Percentiles rank a stretch among this genome's conserved stretches.
These are phyloP conservation scores for sunflower (Helianthus annuus) DNA, from an alignment of 129 eudicot species.

Conservation along the genomic window DNA sequence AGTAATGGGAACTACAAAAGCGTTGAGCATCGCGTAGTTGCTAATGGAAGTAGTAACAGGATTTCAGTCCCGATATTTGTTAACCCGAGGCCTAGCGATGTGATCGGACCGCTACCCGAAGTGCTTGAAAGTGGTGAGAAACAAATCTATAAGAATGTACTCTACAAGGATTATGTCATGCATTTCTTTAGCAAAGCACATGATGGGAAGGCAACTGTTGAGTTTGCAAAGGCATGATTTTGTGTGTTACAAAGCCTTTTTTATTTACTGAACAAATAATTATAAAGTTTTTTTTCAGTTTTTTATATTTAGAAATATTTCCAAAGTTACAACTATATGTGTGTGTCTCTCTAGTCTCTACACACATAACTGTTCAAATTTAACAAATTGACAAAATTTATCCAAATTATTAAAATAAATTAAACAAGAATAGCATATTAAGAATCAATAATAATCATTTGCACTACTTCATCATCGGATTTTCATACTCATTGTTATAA, in stretches of 20 bases:
- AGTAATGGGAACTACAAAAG: constrained; percentile 60
- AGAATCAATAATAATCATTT: too few species aligned
- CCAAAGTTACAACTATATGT: too few species aligned
- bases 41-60: constrained; percentile 40
- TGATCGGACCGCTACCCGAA: constrained; percentile 43
- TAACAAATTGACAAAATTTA: too few species aligned
- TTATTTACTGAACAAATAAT: too few species aligned
- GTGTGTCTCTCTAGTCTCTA: too few species aligned
- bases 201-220: constrained; percentile 49
- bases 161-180: constrained; percentile 45
- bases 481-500: too few species aligned
- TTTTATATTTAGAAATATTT: too few species aligned
- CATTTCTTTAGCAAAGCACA: constrained; percentile 50
- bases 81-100: constrained; percentile 42
- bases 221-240: constrained; percentile 40
- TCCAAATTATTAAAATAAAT: too few species aligned
- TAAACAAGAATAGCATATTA: too few species aligned
- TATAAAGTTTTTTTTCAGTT: too few species aligned
- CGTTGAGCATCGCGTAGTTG: constrained; percentile 58
- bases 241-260: neutral
- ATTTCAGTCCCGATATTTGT: constrained; percentile 52
- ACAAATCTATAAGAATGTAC: constrained; percentile 35
- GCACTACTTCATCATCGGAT: too few species aligned
- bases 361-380: too few species aligned
- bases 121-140: constrained; percentile 38